Evolutionary conservation across 1,284 basidiomycete species (phyloP), one percentile per base, ranked within the genome.

Genomic region (Inonotus hispidus): DNA sequence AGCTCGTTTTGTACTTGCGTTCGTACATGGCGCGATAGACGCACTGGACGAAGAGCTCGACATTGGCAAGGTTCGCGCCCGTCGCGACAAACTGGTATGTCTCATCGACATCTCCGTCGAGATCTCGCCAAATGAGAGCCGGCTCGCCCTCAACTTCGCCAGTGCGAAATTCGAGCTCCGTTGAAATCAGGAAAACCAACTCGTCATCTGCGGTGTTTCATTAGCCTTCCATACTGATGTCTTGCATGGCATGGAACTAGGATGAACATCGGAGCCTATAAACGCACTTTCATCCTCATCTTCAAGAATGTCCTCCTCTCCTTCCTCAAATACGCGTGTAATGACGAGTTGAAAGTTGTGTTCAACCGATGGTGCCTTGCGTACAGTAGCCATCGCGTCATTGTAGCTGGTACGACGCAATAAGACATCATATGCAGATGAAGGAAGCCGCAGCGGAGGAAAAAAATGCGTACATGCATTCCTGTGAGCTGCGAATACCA

Each of bases 301-400:
- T 66, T 96, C 94, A 13, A 98, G 77, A 35, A 97, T 74, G 69
- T 95, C 91, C 71, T 97, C 92, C 71, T 98, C 95, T 10, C 94
- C 95, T 64, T 98, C 94, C 67, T 97, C 93, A 70, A 92, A 98
- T 0, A 96, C 94, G 64, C 95, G 83, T 13, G 95, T 97, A 59
- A 98, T 86, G 7, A 98, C 95, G n/a, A 99, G 83, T 74, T 98
- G 91, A 71, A 96, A 99, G 70, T 96, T 88, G 75, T 89, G 90
- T 59, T 95, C 92, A 58, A 92, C 74, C 0, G 90, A 83, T 16
- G 88, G 82, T 53, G 88, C 82, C 77, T 95, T 85, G 62, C 97
- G 87, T 69, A 99, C 91, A 21, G 95, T 95, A 11, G 92, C 90
- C 74, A 97, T 94, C 7, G 95, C 95, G 69, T 97, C 94, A 68